Conservation (phyloP, 495 filamentous ascomycete species). For the Rhypophila decipiens region DNA sequence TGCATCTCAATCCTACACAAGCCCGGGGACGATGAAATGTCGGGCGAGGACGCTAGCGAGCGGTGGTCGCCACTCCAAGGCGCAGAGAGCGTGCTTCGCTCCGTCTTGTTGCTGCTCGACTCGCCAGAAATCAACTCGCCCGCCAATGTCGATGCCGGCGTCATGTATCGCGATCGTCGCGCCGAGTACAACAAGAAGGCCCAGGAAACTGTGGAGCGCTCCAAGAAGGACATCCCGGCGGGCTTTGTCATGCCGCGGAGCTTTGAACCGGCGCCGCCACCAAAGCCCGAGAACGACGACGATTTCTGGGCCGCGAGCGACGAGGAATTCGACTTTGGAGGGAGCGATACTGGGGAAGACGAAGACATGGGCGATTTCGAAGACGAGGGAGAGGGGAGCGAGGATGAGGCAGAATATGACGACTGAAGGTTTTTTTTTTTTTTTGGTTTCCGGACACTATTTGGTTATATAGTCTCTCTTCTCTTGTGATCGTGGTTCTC, state of each 20-base stretch:
- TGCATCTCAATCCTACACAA: constrained; percentile 96
- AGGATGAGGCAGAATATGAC: constrained; percentile 30
- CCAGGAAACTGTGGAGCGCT: constrained; percentile 60
- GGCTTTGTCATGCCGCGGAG: constrained; percentile 78
- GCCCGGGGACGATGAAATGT: constrained; percentile 86
- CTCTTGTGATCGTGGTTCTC: no score
- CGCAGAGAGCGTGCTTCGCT: constrained; percentile 89
- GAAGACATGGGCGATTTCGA: constrained; percentile 43
- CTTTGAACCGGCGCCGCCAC: constrained; percentile 53
- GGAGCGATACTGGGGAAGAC: constrained; percentile 55
- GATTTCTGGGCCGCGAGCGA: constrained; percentile 83
- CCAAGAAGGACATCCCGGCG: constrained; percentile 70
- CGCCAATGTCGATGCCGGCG: constrained; percentile 89
- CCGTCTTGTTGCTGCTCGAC: constrained; percentile 87
- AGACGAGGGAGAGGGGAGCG: constrained; percentile 35
- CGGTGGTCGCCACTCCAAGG: constrained; percentile 91
- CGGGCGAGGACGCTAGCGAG: constrained; percentile 80
- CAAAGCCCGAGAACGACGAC: constrained; percentile 63
- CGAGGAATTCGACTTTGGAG: constrained; percentile 74
- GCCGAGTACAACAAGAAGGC: constrained; percentile 64
- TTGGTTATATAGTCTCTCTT: no score
- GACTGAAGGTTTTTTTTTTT: constrained; percentile 15
- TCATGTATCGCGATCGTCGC: constrained; percentile 71
- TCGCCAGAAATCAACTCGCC: constrained; percentile 88
- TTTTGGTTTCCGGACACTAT: no score